Conservation (phyloP, 2,329 filamentous ascomycete species). For the Diplodia scrobiculata region DNA sequence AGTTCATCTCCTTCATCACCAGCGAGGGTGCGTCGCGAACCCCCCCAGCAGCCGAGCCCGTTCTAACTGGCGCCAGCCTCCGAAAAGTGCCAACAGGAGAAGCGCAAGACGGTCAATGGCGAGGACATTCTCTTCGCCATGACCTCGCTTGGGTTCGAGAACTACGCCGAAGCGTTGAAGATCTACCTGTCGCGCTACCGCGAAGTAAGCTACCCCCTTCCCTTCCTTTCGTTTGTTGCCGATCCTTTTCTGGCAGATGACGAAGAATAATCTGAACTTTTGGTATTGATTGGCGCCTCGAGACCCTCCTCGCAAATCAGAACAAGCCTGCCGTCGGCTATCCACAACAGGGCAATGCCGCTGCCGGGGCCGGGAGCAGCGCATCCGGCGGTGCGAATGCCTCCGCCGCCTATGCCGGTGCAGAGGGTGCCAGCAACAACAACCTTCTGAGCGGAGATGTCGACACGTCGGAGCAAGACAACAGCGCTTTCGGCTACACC, state of each 20-base stretch:
- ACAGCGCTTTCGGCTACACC: slow-evolving; percentile 47
- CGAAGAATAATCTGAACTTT: slow-evolving; percentile 49
- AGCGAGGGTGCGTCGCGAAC: slow-evolving; percentile 72
- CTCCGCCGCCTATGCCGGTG: slow-evolving; percentile 37
- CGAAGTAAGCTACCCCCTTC: slow-evolving; percentile 69
- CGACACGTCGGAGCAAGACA: slow-evolving; percentile 48
- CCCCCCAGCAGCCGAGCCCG: slow-evolving; percentile 18
- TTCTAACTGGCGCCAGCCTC: slow-evolving; percentile 65
- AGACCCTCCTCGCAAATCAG: slow-evolving; percentile 78
- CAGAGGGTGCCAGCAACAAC: slow-evolving; percentile 46
- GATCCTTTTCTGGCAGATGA: slow-evolving; percentile 40
- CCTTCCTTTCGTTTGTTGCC: slow-evolving; percentile 30
- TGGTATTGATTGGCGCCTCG: slow-evolving; percentile 57
- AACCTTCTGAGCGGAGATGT: slow-evolving; percentile 49
- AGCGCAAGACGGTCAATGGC: slow-evolving; percentile 98
- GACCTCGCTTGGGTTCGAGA: slow-evolving; percentile 98
- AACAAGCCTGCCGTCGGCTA: slow-evolving; percentile 52
- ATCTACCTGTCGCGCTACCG: slow-evolving; percentile 97
- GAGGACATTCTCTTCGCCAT: slow-evolving; percentile 99
- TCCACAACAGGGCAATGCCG: slow-evolving; percentile 40
- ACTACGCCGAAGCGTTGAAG: slow-evolving; percentile 96
- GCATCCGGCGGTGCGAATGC: slow-evolving; percentile 33
- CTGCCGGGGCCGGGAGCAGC: slow-evolving; percentile 37
- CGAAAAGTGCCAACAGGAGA: slow-evolving; percentile 99
- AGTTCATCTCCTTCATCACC: slow-evolving; percentile 99